Conservation (phyloP, 495 filamentous ascomycete species). For the Tricharina praecox region DNA sequence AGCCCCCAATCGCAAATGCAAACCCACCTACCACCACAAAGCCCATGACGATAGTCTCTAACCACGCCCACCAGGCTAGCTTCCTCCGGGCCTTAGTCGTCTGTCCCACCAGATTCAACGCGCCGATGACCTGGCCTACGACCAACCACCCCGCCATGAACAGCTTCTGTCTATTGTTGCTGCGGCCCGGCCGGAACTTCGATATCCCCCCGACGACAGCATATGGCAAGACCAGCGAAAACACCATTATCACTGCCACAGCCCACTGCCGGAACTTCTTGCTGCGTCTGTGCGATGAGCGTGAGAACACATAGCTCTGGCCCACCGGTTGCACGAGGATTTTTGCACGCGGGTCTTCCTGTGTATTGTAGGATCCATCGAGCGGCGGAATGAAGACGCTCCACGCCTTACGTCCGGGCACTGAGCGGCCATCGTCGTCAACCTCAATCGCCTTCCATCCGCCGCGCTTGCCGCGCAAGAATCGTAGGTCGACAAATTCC, state of each 20-base stretch:
- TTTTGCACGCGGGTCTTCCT: background rate
- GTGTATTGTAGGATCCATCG: conserved; percentile 6
- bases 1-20: conserved; percentile 20
- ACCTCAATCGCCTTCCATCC: background rate
- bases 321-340: conserved; percentile 5
- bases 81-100: conserved; percentile 15
- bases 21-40: conserved; percentile 11
- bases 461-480: conserved; percentile 13
- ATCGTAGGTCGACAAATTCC: conserved; percentile 14
- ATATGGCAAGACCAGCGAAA: conserved; percentile 24
- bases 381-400: conserved; percentile 5
- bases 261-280: background rate
- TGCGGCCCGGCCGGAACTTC: conserved; percentile 18
- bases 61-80: conserved; percentile 5
- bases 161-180: conserved; percentile 24
- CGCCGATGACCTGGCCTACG: conserved; percentile 21
- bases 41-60: conserved; percentile 9
- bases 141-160: conserved; percentile 31
- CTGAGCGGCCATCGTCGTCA: background rate
- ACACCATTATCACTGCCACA: conserved; percentile 9
- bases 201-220: conserved; percentile 27
- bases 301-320: background rate
- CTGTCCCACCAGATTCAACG: conserved; percentile 11
- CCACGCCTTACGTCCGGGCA: background rate
- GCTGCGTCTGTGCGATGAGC: background rate